Evolutionary conservation across 2,329 filamentous ascomycete genomes (phyloP).

Genomic region (Penicillium sp.): DNA sequence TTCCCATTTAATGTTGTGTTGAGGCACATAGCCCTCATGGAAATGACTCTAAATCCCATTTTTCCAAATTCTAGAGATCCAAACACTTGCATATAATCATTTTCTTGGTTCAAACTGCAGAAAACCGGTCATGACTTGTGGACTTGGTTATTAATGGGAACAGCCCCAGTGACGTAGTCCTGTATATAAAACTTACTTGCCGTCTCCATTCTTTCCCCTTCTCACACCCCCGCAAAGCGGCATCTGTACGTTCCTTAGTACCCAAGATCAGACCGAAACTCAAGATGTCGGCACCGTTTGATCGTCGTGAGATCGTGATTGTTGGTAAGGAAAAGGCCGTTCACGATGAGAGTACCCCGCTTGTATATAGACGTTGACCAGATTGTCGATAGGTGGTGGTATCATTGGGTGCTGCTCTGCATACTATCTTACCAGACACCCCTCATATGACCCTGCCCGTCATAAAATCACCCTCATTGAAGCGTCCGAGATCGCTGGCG

Average conservation of each 20-base stretch:
- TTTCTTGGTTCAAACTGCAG: background rate
- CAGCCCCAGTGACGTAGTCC: constrained; percentile 32
- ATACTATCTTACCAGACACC: constrained; percentile 86
- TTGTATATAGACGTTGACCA: constrained; percentile 4
- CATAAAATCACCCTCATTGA: constrained; percentile 86
- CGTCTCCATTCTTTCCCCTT: background rate
- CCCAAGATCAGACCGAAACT: constrained; percentile 18
- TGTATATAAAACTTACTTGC: constrained; percentile 1
- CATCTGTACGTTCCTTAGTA: constrained; percentile 20
- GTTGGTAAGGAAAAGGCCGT: constrained; percentile 33
- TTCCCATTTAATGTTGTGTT: constrained; percentile 1
- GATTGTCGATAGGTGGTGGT: constrained; percentile 67
- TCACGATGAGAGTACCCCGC: constrained; percentile 24
- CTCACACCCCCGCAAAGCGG: constrained; percentile 22
- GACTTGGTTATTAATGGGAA: constrained; percentile 10
- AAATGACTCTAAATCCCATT: constrained; percentile 5
- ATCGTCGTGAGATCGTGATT: constrained; percentile 43
- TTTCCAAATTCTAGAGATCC: background rate
- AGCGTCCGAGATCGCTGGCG: constrained; percentile 81
- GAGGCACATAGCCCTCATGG: constrained; percentile 9
- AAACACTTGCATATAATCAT: background rate
- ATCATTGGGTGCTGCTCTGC: constrained; percentile 91
- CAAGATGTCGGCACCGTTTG: constrained; percentile 33
- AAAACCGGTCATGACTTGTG: background rate
- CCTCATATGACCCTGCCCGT: constrained; percentile 70